Base-by-base conservation (phyloP, 1,284 basidiomycete species). In the Apiotrichum sp. region DNA sequence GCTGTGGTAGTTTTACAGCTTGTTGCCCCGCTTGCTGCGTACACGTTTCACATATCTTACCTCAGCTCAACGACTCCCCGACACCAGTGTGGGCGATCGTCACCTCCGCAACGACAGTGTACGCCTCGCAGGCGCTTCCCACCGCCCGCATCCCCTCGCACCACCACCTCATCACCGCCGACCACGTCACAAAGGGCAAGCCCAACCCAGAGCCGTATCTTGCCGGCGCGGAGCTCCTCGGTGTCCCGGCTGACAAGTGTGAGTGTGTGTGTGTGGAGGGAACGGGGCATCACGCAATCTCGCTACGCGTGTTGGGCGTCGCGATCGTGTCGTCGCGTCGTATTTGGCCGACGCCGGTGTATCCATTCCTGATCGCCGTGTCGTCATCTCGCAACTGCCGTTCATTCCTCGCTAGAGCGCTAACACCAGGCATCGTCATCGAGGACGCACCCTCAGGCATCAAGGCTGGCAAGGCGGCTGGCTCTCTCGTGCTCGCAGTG, bases 401-500 rank as follows among this genome's bases (percentile, higher is more conserved):
- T 22, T 22, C 22, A 22, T 22, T 22, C 22, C 22, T 22, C 22
- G 22, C 22, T 22, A 22, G 22, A 22, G 32, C 31, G 46, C 46
- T 42, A 32, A 56, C 48, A 14, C n/a, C 56, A 57, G 55, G 86
- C 85, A 78, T 92, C 56, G 89, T 91, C 5, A 79, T 92, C 11
- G 89, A 92, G 67, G 89, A 92, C 70, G 89, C 89, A 0, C 86
- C 88, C 3, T 85, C 86, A 6, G 89, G 89, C 0, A 76, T 92
- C 53, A 79, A 77, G 58, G 80, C 87, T 14, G 89, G 88, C 8
- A 82, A 81, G 46, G 83, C 84, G 6, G 85, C 88, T n/a, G 88
- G 88, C 14, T 80, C 85, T 45, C 79, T 74, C 45, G 86, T 87
- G 0, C 78, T 91, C 11, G 89, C 85, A 0, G 86, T 90, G 2